Conservation (phyloP, 257 asterid species). For the Nicotiana sylvestris region DNA sequence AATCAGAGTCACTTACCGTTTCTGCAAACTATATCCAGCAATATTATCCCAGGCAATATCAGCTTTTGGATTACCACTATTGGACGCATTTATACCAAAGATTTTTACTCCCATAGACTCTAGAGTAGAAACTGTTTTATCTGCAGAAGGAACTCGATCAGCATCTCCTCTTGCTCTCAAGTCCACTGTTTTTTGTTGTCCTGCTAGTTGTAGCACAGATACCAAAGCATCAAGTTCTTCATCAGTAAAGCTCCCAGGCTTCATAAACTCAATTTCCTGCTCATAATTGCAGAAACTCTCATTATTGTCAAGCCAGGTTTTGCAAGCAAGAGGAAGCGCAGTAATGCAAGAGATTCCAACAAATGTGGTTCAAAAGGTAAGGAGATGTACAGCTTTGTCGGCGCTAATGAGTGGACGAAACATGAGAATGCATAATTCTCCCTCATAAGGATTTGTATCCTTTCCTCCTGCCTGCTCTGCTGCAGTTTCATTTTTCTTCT, state of each 20-base stretch:
- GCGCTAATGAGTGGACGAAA: conserved; percentile 82
- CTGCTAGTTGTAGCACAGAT: conserved; percentile 57
- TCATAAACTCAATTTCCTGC: conserved; percentile 93
- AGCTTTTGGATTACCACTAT: conserved; percentile 34
- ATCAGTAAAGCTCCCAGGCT: conserved; percentile 63
- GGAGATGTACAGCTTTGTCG: conserved; percentile 71
- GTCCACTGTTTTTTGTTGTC: conserved; percentile 46
- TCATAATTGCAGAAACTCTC: conserved; percentile 13
- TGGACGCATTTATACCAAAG: conserved; percentile 59
- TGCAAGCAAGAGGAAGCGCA: not conserved
- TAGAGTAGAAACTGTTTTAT: conserved; percentile 59
- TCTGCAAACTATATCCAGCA: conserved; percentile 88
- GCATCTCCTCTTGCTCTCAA: conserved; percentile 39
- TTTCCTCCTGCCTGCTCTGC: conserved; percentile 34
- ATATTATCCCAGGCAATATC: conserved; percentile 87
- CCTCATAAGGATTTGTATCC: conserved; percentile 36
- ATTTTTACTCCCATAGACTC: conserved; percentile 86
- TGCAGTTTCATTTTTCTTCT: conserved; percentile 29
- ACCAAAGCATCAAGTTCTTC: conserved; percentile 89
- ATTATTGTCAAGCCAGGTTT: not conserved
- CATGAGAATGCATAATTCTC: conserved; percentile 68
- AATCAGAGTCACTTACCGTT: conserved; percentile 44
- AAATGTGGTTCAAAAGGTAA: conserved; percentile 11
- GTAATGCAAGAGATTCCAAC: conserved; percentile 3
- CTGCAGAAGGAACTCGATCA: conserved; percentile 32